Evolutionary conservation across 2,329 filamentous ascomycete species (phyloP).

Genomic region (Aspergillus fructus): DNA sequence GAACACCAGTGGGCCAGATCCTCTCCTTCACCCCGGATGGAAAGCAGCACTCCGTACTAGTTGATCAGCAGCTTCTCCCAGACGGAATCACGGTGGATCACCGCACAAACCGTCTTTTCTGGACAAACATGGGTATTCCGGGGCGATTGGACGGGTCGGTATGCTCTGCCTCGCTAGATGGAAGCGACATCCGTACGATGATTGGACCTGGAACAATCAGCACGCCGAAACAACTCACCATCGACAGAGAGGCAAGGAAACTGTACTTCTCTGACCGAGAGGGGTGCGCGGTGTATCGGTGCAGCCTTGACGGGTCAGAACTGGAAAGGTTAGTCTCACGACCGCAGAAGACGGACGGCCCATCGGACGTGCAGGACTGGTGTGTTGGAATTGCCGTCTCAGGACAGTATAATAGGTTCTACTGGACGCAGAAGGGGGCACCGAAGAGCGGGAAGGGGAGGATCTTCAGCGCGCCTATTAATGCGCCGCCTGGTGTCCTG

Average conservation of each 20-base stretch:
- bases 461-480: conserved; percentile 54
- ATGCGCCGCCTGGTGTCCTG: conserved; percentile 35
- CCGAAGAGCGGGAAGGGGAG: conserved; percentile 53
- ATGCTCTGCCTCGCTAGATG: conserved; percentile 48
- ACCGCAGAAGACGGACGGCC: no score
- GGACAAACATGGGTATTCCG: conserved; percentile 52
- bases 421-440: conserved; percentile 62
- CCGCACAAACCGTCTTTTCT: conserved; percentile 43
- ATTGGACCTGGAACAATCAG: conserved; percentile 46
- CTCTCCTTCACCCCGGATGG: conserved; percentile 12
- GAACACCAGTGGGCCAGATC: background rate
- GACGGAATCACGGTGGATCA: conserved; percentile 48
- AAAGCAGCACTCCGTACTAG: conserved; percentile 11
- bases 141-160: conserved; percentile 44
- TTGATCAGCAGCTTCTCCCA: conserved; percentile 32
- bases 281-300: conserved; percentile 38
- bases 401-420: conserved; percentile 46
- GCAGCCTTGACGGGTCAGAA: conserved; percentile 35
- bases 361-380: conserved; percentile 38
- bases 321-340: conserved; percentile 37
- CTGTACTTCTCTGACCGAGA: conserved; percentile 49
- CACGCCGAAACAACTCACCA: conserved; percentile 49
- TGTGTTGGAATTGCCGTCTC: conserved; percentile 59
- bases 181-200: conserved; percentile 45
- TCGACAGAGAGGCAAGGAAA: conserved; percentile 27